Base-by-base conservation (phyloP, 345 rosid species). In the Populus pruinosa region DNA sequence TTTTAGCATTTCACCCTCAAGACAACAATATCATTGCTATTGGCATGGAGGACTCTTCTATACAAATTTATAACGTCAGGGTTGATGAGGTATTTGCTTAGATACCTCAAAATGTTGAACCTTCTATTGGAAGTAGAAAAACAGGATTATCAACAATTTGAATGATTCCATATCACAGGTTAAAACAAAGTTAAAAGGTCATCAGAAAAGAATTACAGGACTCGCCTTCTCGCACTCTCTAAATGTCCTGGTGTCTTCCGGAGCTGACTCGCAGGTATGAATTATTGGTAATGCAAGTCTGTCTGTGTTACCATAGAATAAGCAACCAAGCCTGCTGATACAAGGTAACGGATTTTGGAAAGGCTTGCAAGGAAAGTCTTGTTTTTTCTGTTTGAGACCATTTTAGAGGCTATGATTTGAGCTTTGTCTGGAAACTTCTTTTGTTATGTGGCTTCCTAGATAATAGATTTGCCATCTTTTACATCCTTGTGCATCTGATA, bases 181-280 rank as follows among this genome's bases (percentile, higher is more conserved):
- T 63, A 85, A 85, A 85, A 85, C 86, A 6, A 94, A 91, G 85
- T 75, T 94, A 64, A 90, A 88, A 71, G 97, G 98, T 72, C 96
- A 92, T 85, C 89, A 88, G 74, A 94, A 94, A 78, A 86, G 91
- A 83, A 92, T 94, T 68, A 94, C 97, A 5, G 98, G 98, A 79
- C 97, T 94, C 36, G 94, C 97, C 35, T 94, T 94, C 87, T 94
- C 98, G 41, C 82, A 90, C 80, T 41, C 69, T 14, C 82, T 91
- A 49, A 90, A 90, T 76, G 88, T 92, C 79, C 94, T 94, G 25
- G 92, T 94, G 49, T 94, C 97, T 77, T 92, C 98, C 7, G 98
- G 98, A 70, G 98, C 97, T 49, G 97, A 92, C 74, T 80, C 91
- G 69, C 97, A 92, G 92, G 97, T 90, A 68, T 77, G 83, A 77